Percentiles rank a stretch among this genome's conserved stretches.
Conservation (phyloP, 2,329 filamentous ascomycete genomes). For the Raffaelea albimanens region DNA sequence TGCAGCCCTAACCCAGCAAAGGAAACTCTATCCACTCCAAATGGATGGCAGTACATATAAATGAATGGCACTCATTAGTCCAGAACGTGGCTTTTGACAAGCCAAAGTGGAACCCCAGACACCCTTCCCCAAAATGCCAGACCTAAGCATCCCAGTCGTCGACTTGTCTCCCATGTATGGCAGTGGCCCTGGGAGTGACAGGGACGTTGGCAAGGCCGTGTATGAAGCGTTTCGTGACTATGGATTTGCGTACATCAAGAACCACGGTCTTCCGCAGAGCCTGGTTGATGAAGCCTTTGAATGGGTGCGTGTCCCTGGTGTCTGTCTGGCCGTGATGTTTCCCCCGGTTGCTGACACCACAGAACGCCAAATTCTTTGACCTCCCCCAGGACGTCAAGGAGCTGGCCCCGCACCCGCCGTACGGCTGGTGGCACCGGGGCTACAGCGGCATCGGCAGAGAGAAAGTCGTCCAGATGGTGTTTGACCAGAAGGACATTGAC, state of each 20-base stretch:
- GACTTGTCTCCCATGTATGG: conserved; percentile 8
- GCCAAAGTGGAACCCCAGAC: too few relatives aligned
- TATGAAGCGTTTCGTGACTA: conserved; percentile 20
- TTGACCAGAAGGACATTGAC: conserved; percentile 17
- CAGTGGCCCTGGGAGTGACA: conserved; percentile 1
- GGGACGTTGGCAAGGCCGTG: conserved; percentile 7
- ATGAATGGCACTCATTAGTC: too few relatives aligned
- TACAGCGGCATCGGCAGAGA: conserved; percentile 27
- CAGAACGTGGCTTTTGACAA: too few relatives aligned
- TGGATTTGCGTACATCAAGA: conserved; percentile 25
- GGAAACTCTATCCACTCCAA: too few relatives aligned
- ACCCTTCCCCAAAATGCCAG: too few relatives aligned
- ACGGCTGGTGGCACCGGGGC: conserved; percentile 26
- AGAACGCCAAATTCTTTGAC: conserved; percentile 19
- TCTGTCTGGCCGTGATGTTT: neutral
- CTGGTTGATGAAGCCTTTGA: conserved; percentile 27
- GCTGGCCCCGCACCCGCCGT: conserved; percentile 23
- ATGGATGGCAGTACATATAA: too few relatives aligned
- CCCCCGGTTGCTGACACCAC: too few relatives aligned
- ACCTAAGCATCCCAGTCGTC: conserved; percentile 10
- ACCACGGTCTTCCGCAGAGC: conserved; percentile 23
- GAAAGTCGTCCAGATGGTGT: conserved; percentile 24
- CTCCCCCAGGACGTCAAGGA: conserved; percentile 22
- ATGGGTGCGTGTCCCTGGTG: conserved; percentile 11
- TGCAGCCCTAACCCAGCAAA: too few relatives aligned